These are phyloP conservation scores for Sapria himalayana DNA, from an alignment of 345 rosid genomes.

Conservation along the genomic window DNA sequence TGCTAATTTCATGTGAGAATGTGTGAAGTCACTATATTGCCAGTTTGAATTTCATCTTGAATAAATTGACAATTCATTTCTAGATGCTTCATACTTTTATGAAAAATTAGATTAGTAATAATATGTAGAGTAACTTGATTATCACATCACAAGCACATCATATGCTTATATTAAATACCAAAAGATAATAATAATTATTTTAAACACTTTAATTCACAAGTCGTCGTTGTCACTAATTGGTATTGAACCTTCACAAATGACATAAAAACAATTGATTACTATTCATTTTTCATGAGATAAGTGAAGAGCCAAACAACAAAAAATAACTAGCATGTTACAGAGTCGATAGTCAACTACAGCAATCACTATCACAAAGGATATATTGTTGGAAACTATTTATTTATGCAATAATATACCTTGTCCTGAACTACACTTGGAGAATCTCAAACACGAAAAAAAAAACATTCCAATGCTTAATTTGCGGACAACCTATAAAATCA, in stretches of 20 bases:
- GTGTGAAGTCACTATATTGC: constrained; percentile 1
- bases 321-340: background rate
- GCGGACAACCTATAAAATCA: background rate
- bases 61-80: background rate
- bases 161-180: background rate
- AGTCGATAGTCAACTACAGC: background rate
- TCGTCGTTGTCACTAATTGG: background rate
- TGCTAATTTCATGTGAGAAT: background rate
- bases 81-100: background rate
- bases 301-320: background rate
- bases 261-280: background rate
- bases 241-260: background rate
- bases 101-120: background rate
- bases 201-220: background rate
- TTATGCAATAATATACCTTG: background rate
- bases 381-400: background rate
- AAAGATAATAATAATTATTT: background rate
- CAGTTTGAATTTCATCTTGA: background rate
- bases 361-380: background rate
- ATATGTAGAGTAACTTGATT: background rate
- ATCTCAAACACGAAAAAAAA: background rate
- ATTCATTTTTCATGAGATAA: background rate
- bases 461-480: background rate
- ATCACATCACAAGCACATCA: background rate
- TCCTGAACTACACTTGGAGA: background rate